A percentile compares a stretch with the other conserved stretches of the same genome.
Conservation (phyloP, 78 protist species). For the Polysphondylium violaceum region DNA sequence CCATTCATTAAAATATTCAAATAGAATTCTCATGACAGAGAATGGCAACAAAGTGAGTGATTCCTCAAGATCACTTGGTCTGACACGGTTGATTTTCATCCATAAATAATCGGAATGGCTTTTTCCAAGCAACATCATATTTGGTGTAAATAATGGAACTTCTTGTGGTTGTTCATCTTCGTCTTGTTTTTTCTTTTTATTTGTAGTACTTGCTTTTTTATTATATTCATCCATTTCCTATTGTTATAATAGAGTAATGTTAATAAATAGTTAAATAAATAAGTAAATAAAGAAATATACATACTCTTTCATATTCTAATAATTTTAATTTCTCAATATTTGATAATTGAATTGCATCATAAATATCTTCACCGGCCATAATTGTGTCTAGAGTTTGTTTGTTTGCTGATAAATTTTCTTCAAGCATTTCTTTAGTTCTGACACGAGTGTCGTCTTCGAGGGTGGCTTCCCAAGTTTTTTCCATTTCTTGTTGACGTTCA, state of each 20-base stretch:
- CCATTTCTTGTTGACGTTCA: conserved; percentile 50
- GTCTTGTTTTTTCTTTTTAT: neutral
- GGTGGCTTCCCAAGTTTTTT: conserved; percentile 48
- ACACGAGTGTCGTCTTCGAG: conserved; percentile 44
- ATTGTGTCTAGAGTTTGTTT: conserved; percentile 76
- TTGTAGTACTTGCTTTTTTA: no score
- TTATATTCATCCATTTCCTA: neutral
- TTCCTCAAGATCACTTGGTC: conserved; percentile 48
- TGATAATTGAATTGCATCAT: conserved; percentile 86
- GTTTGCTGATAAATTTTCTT: conserved; percentile 62
- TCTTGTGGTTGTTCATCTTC: neutral
- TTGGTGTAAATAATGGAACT: conserved; percentile 1
- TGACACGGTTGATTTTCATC: conserved; percentile 23
- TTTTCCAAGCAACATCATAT: conserved; percentile 31
- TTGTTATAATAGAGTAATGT: neutral
- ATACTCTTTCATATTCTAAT: conserved; percentile 22
- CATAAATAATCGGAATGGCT: conserved; percentile 25
- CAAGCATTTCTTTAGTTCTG: conserved; percentile 51
- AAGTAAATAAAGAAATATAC: no score
- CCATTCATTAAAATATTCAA: conserved; percentile 23
- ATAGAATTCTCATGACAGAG: conserved; percentile 11
- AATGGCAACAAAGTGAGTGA: conserved; percentile 12
- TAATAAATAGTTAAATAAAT: neutral
- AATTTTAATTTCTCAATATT: conserved; percentile 21
- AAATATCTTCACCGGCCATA: conserved; percentile 82